Evolutionary conservation across 441 rosid species (phyloP).

Genomic region (Erysimum cheiri): DNA sequence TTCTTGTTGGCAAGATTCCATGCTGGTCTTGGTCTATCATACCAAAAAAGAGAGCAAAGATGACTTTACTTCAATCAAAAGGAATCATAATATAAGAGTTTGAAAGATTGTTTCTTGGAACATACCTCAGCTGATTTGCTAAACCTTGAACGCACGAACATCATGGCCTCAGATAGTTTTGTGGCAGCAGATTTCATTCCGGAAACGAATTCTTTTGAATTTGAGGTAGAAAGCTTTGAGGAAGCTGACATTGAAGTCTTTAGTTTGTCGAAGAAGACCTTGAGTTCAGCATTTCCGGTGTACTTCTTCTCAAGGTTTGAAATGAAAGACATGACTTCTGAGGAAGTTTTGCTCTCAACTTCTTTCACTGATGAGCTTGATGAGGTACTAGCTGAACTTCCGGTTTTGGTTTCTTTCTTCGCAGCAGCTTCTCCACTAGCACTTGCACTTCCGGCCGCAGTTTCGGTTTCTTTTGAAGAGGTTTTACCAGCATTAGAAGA

Average conservation of each 20-base stretch:
- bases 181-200: conserved; percentile 8
- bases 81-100: background rate
- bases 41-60: background rate
- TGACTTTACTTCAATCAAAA: background rate
- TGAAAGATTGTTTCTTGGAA: background rate
- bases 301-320: conserved; percentile 36
- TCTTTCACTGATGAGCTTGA: conserved; percentile 14
- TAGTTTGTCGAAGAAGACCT: conserved; percentile 32
- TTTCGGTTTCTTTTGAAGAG: background rate
- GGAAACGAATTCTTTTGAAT: background rate
- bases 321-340: conserved; percentile 35
- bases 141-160: background rate
- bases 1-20: conserved; percentile 23
- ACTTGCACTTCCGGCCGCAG: background rate
- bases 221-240: conserved; percentile 15
- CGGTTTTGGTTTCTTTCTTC: background rate
- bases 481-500: background rate
- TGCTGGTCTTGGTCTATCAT: conserved; percentile 29
- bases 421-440: background rate
- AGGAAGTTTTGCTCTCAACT: conserved; percentile 31
- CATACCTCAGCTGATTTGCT: conserved; percentile 31
- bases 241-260: conserved; percentile 27
- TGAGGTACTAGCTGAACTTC: background rate
- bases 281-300: conserved; percentile 18
- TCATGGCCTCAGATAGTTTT: conserved; percentile 24